These are phyloP conservation scores for Suhomyces yuchorum DNA, from an alignment of 1,139 yeast genomes.

Conservation along the genomic window DNA sequence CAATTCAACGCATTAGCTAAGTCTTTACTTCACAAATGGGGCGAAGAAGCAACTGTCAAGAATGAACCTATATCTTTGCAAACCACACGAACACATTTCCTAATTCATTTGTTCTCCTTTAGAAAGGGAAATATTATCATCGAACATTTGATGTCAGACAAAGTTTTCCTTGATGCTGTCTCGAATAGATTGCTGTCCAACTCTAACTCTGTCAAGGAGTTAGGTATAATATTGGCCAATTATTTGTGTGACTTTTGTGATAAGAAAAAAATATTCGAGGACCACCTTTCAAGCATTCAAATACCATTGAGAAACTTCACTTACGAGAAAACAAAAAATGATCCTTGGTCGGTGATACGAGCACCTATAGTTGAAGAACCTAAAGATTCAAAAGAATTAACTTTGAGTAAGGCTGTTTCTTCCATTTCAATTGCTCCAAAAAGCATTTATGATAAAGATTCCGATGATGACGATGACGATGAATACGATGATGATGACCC, in stretches of 20 bases:
- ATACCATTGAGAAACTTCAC: background rate
- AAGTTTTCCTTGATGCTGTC: conserved; percentile 42
- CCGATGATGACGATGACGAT: conserved; percentile 32
- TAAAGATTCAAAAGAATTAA: background rate
- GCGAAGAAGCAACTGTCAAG: conserved; percentile 29
- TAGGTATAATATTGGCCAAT: conserved; percentile 53
- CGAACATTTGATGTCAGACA: conserved; percentile 25
- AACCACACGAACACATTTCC: conserved; percentile 36
- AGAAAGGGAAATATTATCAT: conserved; percentile 21
- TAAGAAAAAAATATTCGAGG: conserved; percentile 40
- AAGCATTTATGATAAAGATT: conserved; percentile 3
- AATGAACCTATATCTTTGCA: conserved; percentile 40
- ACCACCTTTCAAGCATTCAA: conserved; percentile 17
- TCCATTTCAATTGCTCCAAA: background rate
- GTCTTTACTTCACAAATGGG: conserved; percentile 32
- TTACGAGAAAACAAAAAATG: background rate
- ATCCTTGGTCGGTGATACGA: conserved; percentile 20
- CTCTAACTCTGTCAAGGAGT: conserved; percentile 41
- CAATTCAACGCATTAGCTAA: conserved; percentile 10
- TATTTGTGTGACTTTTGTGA: conserved; percentile 39
- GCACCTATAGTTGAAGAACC: conserved; percentile 15
- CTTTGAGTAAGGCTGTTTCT: background rate
- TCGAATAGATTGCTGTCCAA: conserved; percentile 48
- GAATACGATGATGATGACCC: conserved; percentile 60
- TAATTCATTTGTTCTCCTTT: conserved; percentile 30